Percentiles rank a stretch among this genome's conserved stretches.
Conservation (phyloP, 208 protist genomes). For the Leishmania turanica region DNA sequence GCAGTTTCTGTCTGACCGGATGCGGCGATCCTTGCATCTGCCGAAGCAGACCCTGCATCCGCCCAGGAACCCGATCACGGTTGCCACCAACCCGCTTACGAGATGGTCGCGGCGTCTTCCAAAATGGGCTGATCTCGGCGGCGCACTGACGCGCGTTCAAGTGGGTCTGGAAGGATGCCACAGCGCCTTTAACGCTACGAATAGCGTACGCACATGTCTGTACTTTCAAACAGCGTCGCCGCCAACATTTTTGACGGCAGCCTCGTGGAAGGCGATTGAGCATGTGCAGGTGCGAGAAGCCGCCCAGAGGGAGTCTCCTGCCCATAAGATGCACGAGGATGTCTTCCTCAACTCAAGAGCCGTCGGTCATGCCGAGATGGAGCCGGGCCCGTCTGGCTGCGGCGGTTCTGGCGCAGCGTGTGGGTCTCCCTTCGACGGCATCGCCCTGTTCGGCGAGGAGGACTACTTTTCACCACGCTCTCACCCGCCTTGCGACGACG, state of each 20-base stretch:
- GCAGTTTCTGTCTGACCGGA: not conserved
- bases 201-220: slow-evolving; percentile 78
- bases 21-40: not conserved
- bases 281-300: slow-evolving; percentile 41
- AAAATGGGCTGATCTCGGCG: slow-evolving; percentile 29
- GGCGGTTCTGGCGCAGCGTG: not conserved
- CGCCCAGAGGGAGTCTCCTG: no score
- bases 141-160: slow-evolving; percentile 15
- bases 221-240: slow-evolving; percentile 70
- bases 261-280: slow-evolving; percentile 51
- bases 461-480: slow-evolving; percentile 22
- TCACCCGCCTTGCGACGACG: not conserved
- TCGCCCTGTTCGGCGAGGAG: slow-evolving; percentile 45
- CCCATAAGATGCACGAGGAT: no score
- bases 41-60: slow-evolving; percentile 57
- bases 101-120: slow-evolving; percentile 67
- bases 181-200: slow-evolving; percentile 88
- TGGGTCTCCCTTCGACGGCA: slow-evolving; percentile 12
- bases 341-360: not conserved
- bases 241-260: slow-evolving; percentile 62
- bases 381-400: not conserved
- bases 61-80: slow-evolving; percentile 36
- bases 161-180: slow-evolving; percentile 85
- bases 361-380: not conserved
- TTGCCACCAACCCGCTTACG: slow-evolving; percentile 60